These are phyloP conservation scores for Gomphus bonarii DNA, from an alignment of 1,284 basidiomycete genomes.

Conservation along the genomic window DNA sequence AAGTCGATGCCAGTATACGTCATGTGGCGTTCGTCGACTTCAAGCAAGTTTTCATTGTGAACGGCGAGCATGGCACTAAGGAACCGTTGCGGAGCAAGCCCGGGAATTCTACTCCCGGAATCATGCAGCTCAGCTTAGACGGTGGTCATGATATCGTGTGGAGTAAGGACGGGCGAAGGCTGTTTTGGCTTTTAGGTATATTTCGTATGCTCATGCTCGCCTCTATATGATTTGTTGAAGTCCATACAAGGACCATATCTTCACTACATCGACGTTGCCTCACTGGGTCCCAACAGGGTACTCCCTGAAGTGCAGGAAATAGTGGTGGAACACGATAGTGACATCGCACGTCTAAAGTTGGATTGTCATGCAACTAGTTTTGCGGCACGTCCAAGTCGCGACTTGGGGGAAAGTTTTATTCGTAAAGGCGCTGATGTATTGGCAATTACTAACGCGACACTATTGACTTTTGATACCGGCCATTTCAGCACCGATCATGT, in stretches of 20 bases:
- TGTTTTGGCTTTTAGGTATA: slow-evolving; percentile 64
- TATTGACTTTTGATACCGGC: slow-evolving; percentile 53
- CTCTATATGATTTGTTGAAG: not conserved
- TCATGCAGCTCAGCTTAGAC: slow-evolving; percentile 53
- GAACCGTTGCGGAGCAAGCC: slow-evolving; percentile 57
- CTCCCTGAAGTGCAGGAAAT: slow-evolving; percentile 47
- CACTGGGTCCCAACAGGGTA: slow-evolving; percentile 29
- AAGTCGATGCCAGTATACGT: slow-evolving; percentile 8
- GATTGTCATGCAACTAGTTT: slow-evolving; percentile 29
- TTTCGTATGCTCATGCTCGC: not conserved
- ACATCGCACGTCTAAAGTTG: slow-evolving; percentile 43
- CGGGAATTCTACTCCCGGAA: slow-evolving; percentile 46
- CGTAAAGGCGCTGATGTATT: slow-evolving; percentile 32
- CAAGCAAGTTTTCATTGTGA: slow-evolving; percentile 47
- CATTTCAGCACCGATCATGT: slow-evolving; percentile 38
- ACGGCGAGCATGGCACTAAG: slow-evolving; percentile 25
- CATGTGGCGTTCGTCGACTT: slow-evolving; percentile 54
- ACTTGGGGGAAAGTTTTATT: slow-evolving; percentile 10
- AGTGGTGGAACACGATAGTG: slow-evolving; percentile 46
- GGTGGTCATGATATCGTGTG: slow-evolving; percentile 60
- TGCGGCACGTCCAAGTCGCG: slow-evolving; percentile 9
- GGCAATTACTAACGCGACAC: slow-evolving; percentile 53
- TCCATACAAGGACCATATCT: slow-evolving; percentile 45
- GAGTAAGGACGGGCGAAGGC: slow-evolving; percentile 46
- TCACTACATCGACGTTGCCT: slow-evolving; percentile 47